phyloP scores from a whole-genome alignment of 768 basidiomycete genomes.

The Suillus occidentalis region DNA sequence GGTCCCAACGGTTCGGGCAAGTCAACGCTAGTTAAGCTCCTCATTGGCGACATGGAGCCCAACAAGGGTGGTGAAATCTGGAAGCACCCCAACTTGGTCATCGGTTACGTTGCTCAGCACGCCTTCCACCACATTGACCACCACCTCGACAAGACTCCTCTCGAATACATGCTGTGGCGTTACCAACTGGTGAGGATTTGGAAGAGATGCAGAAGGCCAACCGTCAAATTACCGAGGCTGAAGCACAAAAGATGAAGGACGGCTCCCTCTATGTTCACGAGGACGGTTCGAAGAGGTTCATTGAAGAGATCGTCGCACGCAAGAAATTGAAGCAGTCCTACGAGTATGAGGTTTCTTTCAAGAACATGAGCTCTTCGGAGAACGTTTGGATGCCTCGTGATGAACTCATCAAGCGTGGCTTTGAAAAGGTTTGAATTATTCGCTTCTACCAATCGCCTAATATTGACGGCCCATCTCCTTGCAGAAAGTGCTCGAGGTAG shows the following conservation, averaged over 20 bases:
- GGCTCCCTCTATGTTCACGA: constrained; percentile 83
- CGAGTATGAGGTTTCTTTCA: constrained; percentile 98
- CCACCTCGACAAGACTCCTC: constrained; percentile 97
- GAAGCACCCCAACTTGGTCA: constrained; percentile 99
- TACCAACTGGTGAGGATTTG: constrained; percentile 99
- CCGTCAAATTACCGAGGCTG: constrained; percentile 85
- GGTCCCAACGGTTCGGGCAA: constrained; percentile 99
- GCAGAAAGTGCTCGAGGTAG: constrained; percentile 94
- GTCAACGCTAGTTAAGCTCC: constrained; percentile 94
- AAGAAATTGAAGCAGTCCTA: constrained; percentile 99
- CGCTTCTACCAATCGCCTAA: not conserved
- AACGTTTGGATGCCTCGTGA: constrained; percentile 98
- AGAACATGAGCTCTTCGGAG: constrained; percentile 92
- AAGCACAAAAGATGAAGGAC: constrained; percentile 95
- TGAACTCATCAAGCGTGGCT: constrained; percentile 96
- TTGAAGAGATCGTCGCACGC: constrained; percentile 86
- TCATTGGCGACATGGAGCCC: constrained; percentile 94
- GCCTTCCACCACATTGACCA: constrained; percentile 99
- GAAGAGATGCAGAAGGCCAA: constrained; percentile 94
- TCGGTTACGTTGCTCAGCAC: constrained; percentile 98
- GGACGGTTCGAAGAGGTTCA: constrained; percentile 84
- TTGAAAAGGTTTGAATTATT: constrained; percentile 70
- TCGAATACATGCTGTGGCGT: constrained; percentile 99
- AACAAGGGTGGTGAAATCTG: constrained; percentile 97
- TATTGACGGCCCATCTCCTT: constrained; percentile 7